These are phyloP conservation scores for Barnettozyma hawaiiensis DNA, from an alignment of 1,139 yeast genomes.

Conservation along the genomic window DNA sequence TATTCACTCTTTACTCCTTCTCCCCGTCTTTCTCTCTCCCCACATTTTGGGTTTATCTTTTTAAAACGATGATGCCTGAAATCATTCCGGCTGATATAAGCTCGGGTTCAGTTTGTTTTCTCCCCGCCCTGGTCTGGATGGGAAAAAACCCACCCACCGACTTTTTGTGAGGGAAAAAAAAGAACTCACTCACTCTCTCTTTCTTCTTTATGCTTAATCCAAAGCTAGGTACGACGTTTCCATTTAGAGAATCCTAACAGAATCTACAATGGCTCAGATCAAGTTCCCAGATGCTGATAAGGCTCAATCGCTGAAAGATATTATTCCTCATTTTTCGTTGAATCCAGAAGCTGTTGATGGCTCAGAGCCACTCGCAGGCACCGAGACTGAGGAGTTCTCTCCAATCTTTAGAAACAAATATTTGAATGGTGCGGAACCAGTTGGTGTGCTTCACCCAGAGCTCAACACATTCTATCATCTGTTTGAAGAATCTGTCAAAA, in stretches of 20 bases:
- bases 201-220: too few species aligned
- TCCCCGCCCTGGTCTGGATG: neutral
- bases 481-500: slow-evolving; percentile 32
- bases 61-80: too few species aligned
- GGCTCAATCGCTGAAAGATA: slow-evolving; percentile 6
- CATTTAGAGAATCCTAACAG: too few species aligned
- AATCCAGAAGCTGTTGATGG: slow-evolving; percentile 17
- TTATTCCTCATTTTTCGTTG: slow-evolving; percentile 14
- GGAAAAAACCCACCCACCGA: neutral
- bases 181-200: too few species aligned
- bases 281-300: slow-evolving; percentile 11
- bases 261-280: slow-evolving; percentile 15
- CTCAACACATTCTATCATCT: slow-evolving; percentile 37
- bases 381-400: slow-evolving; percentile 35
- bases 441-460: slow-evolving; percentile 34
- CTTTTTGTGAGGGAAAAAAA: neutral
- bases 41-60: too few species aligned
- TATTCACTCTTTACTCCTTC: too few species aligned
- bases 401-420: slow-evolving; percentile 39
- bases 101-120: neutral
- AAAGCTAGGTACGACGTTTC: too few species aligned
- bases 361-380: slow-evolving; percentile 21
- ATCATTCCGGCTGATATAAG: neutral
- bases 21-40: too few species aligned
- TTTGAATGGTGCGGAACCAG: slow-evolving; percentile 26